Evolutionary conservation across 2,329 filamentous ascomycete genomes (phyloP), one percentile per base, ranked within the genome.

Genomic region (Davidsoniella neocaledoniae): DNA sequence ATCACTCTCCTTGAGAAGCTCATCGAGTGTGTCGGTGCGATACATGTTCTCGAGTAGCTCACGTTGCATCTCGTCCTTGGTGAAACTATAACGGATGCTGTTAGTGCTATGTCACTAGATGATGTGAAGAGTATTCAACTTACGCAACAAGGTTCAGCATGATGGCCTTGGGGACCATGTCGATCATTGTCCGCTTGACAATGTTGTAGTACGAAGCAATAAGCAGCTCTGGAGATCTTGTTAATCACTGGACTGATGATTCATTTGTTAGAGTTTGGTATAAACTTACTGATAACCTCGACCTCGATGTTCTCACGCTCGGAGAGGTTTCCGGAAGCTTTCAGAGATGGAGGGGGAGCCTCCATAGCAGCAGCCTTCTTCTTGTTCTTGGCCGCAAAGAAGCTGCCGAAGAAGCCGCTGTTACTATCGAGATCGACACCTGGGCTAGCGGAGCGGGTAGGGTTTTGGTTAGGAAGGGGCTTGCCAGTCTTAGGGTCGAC

Each of bases 351-450:
- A 55, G 91, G 91, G 38, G 91, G 91, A 12, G 91, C 74, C 64
- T 98, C 91, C 91, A 98, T 98, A 44, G 90, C 88, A n/a, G 91
- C 91, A 69, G 94, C 93, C 81, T 95, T 96, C 77, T 98, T 98
- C 80, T 96, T 98, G 71, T 96, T 98, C 77, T 96, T 98, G 62
- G 86, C 88, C 9, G 91, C 86, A 63, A 95, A 98, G 76, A 98
- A 98, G 61, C 86, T 94, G 58, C 91, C 91, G 59, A 98, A 98
- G 75, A 98, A 98, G 37, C 90, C 87, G 53, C 74, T 70, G 61
- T 85, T 85, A 49, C 65, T 64, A 54, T 64, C 66, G 42, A 69
- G 66, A 40, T 62, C 57, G 49, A 86, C 68, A 38, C 81, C 83
- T 6, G 86, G 91, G 61, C 81, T 94, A 50, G 76, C 75, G 41